A percentile compares a stretch with the other conserved stretches of the same genome.
phyloP scores from a whole-genome alignment of 257 asterid genomes.

The Nyctanthes arbortristis region DNA sequence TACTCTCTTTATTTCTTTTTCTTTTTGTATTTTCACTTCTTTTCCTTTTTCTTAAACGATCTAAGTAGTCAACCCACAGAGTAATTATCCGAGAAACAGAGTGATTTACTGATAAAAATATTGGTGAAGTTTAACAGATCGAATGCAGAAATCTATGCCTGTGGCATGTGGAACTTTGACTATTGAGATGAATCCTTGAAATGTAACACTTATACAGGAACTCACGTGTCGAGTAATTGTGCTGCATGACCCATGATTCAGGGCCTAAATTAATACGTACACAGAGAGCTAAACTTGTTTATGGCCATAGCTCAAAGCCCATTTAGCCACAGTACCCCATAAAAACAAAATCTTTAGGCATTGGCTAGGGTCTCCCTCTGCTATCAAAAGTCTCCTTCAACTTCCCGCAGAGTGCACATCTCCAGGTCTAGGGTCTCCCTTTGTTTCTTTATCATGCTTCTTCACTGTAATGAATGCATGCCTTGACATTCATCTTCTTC shows the following conservation, averaged over 20 bases:
- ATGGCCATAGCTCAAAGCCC: conserved; percentile 17
- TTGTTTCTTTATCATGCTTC: conserved; percentile 24
- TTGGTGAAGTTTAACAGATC: too few species aligned
- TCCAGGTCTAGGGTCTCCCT: too few species aligned
- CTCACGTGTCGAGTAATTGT: conserved; percentile 34
- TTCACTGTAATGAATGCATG: conserved; percentile 36
- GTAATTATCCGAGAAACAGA: neutral
- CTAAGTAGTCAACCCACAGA: neutral
- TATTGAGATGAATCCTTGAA: conserved; percentile 5
- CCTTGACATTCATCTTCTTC: conserved; percentile 27
- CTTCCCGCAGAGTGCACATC: conserved; percentile 24
- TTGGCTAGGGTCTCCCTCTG: conserved; percentile 15
- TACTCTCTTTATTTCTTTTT: neutral
- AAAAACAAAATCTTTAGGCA: conserved; percentile 29
- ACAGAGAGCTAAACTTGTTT: conserved; percentile 7
- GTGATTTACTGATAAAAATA: too few species aligned
- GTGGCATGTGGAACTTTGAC: neutral
- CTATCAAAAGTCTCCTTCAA: neutral
- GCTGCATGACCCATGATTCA: conserved; percentile 17
- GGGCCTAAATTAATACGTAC: neutral
- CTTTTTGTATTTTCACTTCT: neutral
- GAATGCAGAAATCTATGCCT: too few species aligned
- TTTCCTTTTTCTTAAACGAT: too few species aligned
- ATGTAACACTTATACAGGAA: conserved; percentile 16
- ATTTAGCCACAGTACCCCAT: conserved; percentile 12